Evolutionary conservation across 257 asterid species (phyloP).

Genomic region (Plantago major): DNA sequence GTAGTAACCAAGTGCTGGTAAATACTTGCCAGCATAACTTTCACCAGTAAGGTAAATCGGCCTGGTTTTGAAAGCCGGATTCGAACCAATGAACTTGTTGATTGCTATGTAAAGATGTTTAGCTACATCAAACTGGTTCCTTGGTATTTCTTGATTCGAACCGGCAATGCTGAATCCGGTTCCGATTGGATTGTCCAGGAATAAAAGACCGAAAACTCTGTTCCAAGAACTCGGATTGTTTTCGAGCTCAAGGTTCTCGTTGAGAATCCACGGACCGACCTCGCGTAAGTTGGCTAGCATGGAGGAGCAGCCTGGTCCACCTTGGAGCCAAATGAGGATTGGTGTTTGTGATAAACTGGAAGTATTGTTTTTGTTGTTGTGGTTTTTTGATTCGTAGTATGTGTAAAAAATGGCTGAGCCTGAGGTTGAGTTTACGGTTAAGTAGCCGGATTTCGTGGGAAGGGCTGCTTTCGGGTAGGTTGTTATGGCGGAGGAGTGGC

Average conservation of each 20-base stretch:
- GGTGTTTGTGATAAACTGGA: slow-evolving; percentile 42
- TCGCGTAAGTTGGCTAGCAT: slow-evolving; percentile 68
- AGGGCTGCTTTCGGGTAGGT: slow-evolving; percentile 55
- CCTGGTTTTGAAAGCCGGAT: slow-evolving; percentile 43
- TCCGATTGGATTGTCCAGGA: slow-evolving; percentile 85
- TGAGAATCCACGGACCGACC: slow-evolving; percentile 68
- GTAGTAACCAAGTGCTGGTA: slow-evolving; percentile 67
- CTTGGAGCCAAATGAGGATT: slow-evolving; percentile 81
- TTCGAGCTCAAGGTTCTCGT: slow-evolving; percentile 33
- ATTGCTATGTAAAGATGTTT: slow-evolving; percentile 59
- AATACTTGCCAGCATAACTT: slow-evolving; percentile 83
- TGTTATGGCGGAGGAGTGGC: slow-evolving; percentile 22
- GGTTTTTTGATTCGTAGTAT: slow-evolving; percentile 59
- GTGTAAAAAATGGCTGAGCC: slow-evolving; percentile 76
- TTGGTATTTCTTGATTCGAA: slow-evolving; percentile 65
- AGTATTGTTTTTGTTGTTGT: slow-evolving; percentile 23
- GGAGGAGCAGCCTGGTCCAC: slow-evolving; percentile 92
- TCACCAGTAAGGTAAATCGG: slow-evolving; percentile 73
- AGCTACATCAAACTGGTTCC: slow-evolving; percentile 59
- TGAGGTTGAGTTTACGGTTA: slow-evolving; percentile 61
- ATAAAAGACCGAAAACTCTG: slow-evolving; percentile 53
- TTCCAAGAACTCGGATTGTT: slow-evolving; percentile 68
- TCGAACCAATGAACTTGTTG: slow-evolving; percentile 40
- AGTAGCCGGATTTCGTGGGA: slow-evolving; percentile 87
- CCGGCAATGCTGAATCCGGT: slow-evolving; percentile 74